Evolutionary conservation across 2,329 filamentous ascomycete genomes (phyloP).

Genomic region (Teratosphaeria zuluensis): DNA sequence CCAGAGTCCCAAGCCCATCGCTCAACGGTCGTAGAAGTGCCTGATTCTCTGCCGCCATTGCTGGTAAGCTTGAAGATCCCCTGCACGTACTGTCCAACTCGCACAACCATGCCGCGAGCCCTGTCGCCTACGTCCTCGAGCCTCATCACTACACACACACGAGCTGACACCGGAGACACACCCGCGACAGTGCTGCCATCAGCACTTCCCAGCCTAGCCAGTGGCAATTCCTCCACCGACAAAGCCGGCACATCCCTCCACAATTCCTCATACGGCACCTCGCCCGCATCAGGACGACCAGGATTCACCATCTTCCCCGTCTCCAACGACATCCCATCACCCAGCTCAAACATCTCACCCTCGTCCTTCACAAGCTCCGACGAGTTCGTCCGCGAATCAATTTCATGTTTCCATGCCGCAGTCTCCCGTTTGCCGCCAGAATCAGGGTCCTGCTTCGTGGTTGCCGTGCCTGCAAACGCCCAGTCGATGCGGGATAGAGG

Average conservation of each 20-base stretch:
- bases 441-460: conserved; percentile 19
- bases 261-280: conserved; percentile 40
- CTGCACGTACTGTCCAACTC: conserved; percentile 48
- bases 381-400: conserved; percentile 43
- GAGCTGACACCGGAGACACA: not conserved
- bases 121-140: conserved; percentile 15
- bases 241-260: conserved; percentile 26
- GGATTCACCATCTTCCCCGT: conserved; percentile 53
- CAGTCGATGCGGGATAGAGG: conserved; percentile 45
- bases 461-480: conserved; percentile 53
- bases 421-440: conserved; percentile 1
- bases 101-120: conserved; percentile 43
- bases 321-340: conserved; percentile 40
- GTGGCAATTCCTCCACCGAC: not conserved
- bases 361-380: conserved; percentile 40
- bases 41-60: not conserved
- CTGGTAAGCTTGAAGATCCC: conserved; percentile 39
- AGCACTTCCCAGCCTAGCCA: not conserved
- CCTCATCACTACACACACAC: conserved; percentile 11
- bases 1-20: conserved; percentile 41
- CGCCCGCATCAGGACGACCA: conserved; percentile 37
- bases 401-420: conserved; percentile 48
- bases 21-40: conserved; percentile 38
- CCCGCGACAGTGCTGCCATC: conserved; percentile 6
- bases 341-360: conserved; percentile 45